phyloP scores from a whole-genome alignment of 2,329 filamentous ascomycete genomes.

The Lasiodiplodia sp. region DNA sequence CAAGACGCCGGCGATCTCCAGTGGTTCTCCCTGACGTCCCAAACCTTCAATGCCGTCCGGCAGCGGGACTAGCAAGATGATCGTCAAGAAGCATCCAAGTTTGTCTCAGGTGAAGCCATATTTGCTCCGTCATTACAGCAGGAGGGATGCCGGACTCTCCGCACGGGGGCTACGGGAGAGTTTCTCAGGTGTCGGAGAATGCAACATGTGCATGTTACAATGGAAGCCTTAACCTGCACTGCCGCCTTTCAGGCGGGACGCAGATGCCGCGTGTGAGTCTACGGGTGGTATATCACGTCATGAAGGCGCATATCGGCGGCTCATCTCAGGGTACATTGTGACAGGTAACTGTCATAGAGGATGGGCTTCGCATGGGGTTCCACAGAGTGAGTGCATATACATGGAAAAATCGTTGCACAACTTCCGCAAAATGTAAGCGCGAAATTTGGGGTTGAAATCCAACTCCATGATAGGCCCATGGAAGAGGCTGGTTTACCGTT shows the following conservation, averaged over 20 bases:
- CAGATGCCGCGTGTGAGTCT: background rate
- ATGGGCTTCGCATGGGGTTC: background rate
- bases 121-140: background rate
- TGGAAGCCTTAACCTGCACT: background rate
- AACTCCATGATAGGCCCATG: background rate
- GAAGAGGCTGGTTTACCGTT: background rate
- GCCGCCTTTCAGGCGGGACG: background rate
- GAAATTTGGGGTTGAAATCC: background rate
- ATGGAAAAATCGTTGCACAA: slow-evolving; percentile 1
- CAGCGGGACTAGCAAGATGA: background rate
- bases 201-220: background rate
- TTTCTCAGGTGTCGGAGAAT: slow-evolving; percentile 1
- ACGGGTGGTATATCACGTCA: background rate
- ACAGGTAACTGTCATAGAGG: background rate
- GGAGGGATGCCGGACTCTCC: slow-evolving; percentile 7
- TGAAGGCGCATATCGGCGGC: background rate
- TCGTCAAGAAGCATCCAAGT: background rate
- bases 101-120: background rate
- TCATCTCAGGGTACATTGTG: background rate
- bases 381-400: background rate
- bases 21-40: background rate
- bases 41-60: background rate
- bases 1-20: background rate
- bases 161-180: background rate
- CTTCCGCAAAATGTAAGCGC: slow-evolving; percentile 7